phyloP scores from a whole-genome alignment of 208 protist species.

The Trichomonas tenax region DNA sequence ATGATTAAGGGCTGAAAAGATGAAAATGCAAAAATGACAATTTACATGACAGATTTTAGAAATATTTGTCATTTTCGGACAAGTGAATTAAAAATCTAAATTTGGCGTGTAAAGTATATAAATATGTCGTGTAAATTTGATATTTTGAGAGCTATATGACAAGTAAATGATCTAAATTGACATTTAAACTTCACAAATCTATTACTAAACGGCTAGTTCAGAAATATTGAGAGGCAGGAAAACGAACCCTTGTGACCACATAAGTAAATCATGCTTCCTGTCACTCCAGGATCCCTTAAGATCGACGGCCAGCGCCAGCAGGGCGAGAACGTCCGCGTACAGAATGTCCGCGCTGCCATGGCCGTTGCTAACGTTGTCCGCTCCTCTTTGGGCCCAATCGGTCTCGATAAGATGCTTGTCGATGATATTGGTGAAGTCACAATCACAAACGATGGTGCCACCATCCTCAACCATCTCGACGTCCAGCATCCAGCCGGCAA shows the following conservation, averaged over 20 bases:
- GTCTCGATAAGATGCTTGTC: constrained; percentile 99
- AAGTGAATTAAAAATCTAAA: no score
- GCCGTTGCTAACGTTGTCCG: constrained; percentile 96
- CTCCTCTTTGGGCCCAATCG: constrained; percentile 95
- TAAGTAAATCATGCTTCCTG: neutral
- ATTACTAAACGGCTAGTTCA: no score
- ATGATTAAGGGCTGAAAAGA: no score
- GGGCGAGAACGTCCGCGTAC: constrained; percentile 75
- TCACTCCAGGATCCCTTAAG: neutral
- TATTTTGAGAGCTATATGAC: no score
- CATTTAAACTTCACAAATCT: no score
- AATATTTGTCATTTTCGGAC: no score
- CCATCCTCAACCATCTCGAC: constrained; percentile 61
- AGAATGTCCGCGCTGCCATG: constrained; percentile 72
- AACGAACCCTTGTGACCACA: neutral
- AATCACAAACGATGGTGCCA: constrained; percentile 99
- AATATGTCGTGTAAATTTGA: no score
- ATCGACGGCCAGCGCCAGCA: constrained; percentile 64
- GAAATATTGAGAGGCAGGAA: no score
- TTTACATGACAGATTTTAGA: no score
- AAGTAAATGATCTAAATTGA: no score
- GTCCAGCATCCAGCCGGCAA: constrained; percentile 61
- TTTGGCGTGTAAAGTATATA: no score
- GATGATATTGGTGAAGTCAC: constrained; percentile 96
- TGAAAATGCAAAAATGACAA: no score